phyloP scores from a whole-genome alignment of 352 stramenopile genomes.

The Phytophthora kernoviae region DNA sequence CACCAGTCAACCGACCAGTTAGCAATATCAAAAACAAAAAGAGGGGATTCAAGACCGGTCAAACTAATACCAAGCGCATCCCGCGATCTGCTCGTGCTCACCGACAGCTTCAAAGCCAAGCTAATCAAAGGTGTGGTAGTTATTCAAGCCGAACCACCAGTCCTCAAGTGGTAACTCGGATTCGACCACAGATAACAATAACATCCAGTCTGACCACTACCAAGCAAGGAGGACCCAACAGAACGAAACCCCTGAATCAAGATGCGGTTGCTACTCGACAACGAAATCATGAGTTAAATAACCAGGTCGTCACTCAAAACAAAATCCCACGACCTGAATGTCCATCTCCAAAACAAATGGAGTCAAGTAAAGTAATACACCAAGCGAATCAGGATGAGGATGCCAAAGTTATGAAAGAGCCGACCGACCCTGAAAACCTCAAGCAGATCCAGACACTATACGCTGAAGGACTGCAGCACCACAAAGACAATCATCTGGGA shows the following conservation, averaged over 20 bases:
- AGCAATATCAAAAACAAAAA: neutral
- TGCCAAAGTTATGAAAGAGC: slow-evolving; percentile 3
- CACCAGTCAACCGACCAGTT: neutral
- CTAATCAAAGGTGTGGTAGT: neutral
- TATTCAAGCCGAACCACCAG: neutral
- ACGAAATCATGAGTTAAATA: slow-evolving; percentile 1
- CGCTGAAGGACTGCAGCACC: slow-evolving; percentile 58
- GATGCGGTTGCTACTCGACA: neutral
- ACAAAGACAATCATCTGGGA: slow-evolving; percentile 56
- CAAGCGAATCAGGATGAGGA: slow-evolving; percentile 9
- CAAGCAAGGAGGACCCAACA: neutral
- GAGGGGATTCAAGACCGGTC: neutral
- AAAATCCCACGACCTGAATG: neutral
- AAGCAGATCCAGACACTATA: slow-evolving; percentile 57
- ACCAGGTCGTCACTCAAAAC: slow-evolving; percentile 2
- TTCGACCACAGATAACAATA: slow-evolving; percentile 5
- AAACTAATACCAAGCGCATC: slow-evolving; percentile 4
- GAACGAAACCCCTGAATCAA: neutral
- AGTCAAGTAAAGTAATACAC: neutral
- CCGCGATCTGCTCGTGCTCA: slow-evolving; percentile 7
- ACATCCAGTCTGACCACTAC: neutral
- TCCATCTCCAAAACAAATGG: neutral
- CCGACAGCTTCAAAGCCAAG: slow-evolving; percentile 11
- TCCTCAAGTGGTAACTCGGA: neutral
- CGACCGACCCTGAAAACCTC: slow-evolving; percentile 23